These are phyloP conservation scores for Acidomyces sp. DNA, from an alignment of 495 filamentous ascomycete genomes.

Conservation along the genomic window DNA sequence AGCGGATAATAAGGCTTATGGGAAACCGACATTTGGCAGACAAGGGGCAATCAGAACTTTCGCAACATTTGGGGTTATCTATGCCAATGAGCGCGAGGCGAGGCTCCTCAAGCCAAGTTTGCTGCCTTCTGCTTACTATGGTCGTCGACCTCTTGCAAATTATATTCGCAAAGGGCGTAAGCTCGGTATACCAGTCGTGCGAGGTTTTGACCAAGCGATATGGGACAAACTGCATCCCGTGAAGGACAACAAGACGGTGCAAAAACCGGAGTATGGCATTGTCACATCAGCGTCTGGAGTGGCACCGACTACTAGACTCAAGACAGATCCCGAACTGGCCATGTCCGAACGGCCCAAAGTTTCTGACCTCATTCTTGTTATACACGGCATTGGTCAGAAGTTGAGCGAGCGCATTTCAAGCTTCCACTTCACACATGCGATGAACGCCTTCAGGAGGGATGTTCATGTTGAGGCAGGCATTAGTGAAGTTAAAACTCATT, in stretches of 20 bases:
- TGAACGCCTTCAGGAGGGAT: conserved; percentile 76
- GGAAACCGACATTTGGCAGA: conserved; percentile 24
- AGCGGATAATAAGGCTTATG: conserved; percentile 30
- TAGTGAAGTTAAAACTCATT: conserved; percentile 54
- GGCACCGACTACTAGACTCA: conserved; percentile 22
- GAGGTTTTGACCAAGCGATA: conserved; percentile 64
- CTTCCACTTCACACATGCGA: conserved; percentile 90
- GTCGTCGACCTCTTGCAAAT: conserved; percentile 60
- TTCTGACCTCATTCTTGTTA: conserved; percentile 77
- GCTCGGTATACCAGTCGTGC: conserved; percentile 73
- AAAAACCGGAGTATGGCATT: conserved; percentile 38
- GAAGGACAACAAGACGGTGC: conserved; percentile 37
- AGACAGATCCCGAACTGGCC: conserved; percentile 32
- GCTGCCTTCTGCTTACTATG: conserved; percentile 67
- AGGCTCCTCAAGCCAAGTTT: conserved; percentile 69
- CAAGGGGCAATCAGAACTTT: conserved; percentile 35
- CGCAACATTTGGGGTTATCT: conserved; percentile 64
- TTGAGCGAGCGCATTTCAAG: conserved; percentile 91
- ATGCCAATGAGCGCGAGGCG: conserved; percentile 58
- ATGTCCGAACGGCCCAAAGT: conserved; percentile 53
- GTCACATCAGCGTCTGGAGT: conserved; percentile 24
- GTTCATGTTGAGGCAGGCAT: conserved; percentile 74
- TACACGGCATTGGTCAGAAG: conserved; percentile 95
- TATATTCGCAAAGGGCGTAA: conserved; percentile 66
- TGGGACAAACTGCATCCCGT: conserved; percentile 67